These are phyloP conservation scores for Linum lewisii DNA, from an alignment of 345 rosid species.

Conservation along the genomic window DNA sequence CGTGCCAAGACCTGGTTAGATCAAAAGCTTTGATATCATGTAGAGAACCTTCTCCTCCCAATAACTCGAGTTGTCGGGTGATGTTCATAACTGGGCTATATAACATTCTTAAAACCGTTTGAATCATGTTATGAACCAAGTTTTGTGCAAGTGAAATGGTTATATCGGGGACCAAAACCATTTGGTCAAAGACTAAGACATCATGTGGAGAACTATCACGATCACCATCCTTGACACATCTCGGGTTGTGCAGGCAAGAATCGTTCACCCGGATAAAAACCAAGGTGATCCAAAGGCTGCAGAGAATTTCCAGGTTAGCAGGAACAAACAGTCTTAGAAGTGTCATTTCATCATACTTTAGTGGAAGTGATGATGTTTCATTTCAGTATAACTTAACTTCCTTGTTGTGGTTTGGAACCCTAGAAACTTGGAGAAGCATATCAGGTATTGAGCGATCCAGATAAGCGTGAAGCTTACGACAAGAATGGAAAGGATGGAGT, in stretches of 20 bases:
- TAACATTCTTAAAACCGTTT: no score
- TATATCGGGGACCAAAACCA: no score
- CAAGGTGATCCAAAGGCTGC: conserved; percentile 87
- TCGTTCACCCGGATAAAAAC: conserved; percentile 96
- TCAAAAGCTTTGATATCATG: no score
- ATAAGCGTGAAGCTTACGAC: conserved; percentile 77
- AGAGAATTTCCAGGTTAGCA: conserved; percentile 70
- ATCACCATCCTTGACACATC: not conserved
- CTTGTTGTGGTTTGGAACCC: conserved; percentile 13
- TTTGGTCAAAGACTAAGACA: no score
- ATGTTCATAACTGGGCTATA: no score
- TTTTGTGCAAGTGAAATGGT: no score
- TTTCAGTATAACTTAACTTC: conserved; percentile 6
- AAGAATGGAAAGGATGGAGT: conserved; percentile 77
- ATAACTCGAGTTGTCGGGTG: no score
- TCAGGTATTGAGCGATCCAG: conserved; percentile 85
- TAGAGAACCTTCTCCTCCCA: no score
- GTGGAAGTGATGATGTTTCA: no score
- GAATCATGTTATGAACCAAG: no score
- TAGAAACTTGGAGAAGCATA: conserved; percentile 94
- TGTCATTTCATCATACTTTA: not conserved
- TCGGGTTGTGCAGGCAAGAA: conserved; percentile 52
- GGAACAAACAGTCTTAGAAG: not conserved
- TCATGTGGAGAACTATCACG: no score
- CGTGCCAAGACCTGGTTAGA: no score